A percentile compares a stretch with the other conserved stretches of the same genome.
phyloP scores from a whole-genome alignment of 345 rosid genomes.

The Ricinus communis region DNA sequence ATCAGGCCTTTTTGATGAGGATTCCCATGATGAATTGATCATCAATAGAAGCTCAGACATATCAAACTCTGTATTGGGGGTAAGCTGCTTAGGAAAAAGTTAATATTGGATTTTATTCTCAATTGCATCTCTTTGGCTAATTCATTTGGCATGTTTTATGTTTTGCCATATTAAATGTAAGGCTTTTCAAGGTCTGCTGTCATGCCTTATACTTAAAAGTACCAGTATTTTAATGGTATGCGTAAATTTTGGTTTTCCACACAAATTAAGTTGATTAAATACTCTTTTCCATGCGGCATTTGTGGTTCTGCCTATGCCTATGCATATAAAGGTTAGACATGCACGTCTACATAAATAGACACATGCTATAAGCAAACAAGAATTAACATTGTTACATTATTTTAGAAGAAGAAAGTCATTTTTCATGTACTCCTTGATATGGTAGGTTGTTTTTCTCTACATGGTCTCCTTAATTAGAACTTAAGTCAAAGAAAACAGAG shows the following conservation, averaged over 20 bases:
- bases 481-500: no score
- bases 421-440: not conserved
- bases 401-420: not conserved
- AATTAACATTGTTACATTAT: not conserved
- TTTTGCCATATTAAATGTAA: not conserved
- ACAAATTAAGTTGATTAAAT: not conserved
- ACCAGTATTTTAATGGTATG: not conserved
- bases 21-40: slow-evolving; percentile 46
- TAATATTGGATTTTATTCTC: not conserved
- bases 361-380: not conserved
- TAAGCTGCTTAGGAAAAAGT: slow-evolving; percentile 27
- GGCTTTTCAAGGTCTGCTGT: not conserved
- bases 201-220: not conserved
- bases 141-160: not conserved
- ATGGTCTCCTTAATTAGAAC: no score
- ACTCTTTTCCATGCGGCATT: not conserved
- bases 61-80: slow-evolving; percentile 68
- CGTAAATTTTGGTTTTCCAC: not conserved
- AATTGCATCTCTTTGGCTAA: not conserved
- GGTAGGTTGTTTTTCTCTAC: not conserved
- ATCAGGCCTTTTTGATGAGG: slow-evolving; percentile 60
- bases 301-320: not conserved
- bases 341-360: no score
- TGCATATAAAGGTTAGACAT: not conserved
- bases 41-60: slow-evolving; percentile 51